These are phyloP conservation scores for Coniosporium apollinis DNA, from an alignment of 495 filamentous ascomycete species.

Conservation along the genomic window DNA sequence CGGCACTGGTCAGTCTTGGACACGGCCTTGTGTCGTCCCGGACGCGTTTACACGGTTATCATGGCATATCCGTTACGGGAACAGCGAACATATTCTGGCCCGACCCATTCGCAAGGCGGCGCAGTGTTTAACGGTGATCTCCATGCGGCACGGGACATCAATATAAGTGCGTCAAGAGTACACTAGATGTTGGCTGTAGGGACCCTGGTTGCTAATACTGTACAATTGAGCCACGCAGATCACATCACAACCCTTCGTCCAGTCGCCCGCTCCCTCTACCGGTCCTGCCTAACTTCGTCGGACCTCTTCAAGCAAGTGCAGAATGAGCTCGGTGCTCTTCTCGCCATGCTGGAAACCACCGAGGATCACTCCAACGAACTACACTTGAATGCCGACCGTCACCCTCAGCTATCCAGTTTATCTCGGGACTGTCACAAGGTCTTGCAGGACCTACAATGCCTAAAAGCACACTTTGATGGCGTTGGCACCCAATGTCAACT, in stretches of 20 bases:
- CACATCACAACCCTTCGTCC: constrained; percentile 3
- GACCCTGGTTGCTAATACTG: no score
- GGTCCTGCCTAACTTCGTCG: not conserved
- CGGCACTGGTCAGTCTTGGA: no score
- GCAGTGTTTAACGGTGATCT: not conserved
- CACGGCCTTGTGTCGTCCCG: no score
- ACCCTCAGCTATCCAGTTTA: constrained; percentile 1
- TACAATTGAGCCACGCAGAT: not conserved
- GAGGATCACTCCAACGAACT: not conserved
- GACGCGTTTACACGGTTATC: no score
- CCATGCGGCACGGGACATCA: not conserved
- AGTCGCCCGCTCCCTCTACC: constrained; percentile 1
- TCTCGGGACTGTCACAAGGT: constrained; percentile 1
- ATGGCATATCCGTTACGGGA: not conserved
- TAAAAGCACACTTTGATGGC: constrained; percentile 2
- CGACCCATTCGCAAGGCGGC: not conserved
- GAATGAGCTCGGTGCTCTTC: constrained; percentile 1
- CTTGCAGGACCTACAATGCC: not conserved
- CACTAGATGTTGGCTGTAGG: no score
- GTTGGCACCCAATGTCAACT: constrained; percentile 21
- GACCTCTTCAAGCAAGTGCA: constrained; percentile 1
- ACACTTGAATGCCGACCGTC: constrained; percentile 1
- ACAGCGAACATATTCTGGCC: not conserved
- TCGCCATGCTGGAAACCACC: not conserved
- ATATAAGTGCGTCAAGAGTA: not conserved